phyloP scores from a whole-genome alignment of 2,329 filamentous ascomycete genomes.

The Allantophomopsis lycopodina region DNA sequence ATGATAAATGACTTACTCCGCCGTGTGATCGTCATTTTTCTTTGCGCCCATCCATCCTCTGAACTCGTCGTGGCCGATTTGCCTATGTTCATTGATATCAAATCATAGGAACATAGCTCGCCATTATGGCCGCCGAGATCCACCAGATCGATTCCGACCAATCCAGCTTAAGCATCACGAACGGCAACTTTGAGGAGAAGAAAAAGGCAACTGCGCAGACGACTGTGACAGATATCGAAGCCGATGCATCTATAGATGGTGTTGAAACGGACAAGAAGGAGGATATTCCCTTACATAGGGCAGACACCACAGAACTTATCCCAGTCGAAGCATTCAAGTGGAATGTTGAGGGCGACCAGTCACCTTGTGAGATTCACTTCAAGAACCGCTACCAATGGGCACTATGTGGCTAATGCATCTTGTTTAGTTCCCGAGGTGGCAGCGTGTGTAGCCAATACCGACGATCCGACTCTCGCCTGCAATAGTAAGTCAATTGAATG shows the following conservation, averaged over 20 bases:
- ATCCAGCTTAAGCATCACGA: neutral
- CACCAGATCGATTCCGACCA: neutral
- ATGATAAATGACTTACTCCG: too few relatives aligned
- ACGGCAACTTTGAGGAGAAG: neutral
- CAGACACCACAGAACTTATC: constrained; percentile 18
- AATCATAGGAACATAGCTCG: neutral
- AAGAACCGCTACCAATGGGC: neutral
- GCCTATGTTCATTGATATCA: too few relatives aligned
- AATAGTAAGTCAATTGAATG: constrained; percentile 12
- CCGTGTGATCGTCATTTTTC: too few relatives aligned
- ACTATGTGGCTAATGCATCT: constrained; percentile 1
- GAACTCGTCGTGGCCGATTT: too few relatives aligned
- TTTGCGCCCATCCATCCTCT: too few relatives aligned
- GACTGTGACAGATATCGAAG: neutral
- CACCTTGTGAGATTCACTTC: constrained; percentile 16
- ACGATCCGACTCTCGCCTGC: constrained; percentile 16
- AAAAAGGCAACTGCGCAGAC: neutral
- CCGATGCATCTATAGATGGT: neutral
- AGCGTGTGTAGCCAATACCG: constrained; percentile 20
- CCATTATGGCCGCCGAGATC: constrained; percentile 2
- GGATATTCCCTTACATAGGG: constrained; percentile 4
- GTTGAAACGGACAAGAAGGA: constrained; percentile 1
- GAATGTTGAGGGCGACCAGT: constrained; percentile 23
- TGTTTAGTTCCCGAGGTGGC: constrained; percentile 21
- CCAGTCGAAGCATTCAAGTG: constrained; percentile 21